These are phyloP conservation scores for Boletus tomentosulus DNA, from an alignment of 768 basidiomycete genomes.

Conservation along the genomic window DNA sequence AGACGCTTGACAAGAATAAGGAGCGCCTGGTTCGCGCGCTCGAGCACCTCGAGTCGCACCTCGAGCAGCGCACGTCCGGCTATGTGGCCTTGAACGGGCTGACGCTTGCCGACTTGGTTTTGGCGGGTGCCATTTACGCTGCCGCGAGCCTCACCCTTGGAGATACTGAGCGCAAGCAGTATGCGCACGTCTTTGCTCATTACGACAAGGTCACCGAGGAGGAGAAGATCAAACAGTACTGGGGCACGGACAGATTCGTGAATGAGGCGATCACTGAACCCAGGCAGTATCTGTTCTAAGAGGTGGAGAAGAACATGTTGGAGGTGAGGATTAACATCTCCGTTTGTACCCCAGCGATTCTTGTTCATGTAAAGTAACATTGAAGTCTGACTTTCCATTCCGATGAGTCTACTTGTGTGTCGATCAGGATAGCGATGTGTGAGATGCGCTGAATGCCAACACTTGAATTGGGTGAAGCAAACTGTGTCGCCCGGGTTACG, in stretches of 20 bases:
- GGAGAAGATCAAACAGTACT: constrained; percentile 7
- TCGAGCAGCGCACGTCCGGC: constrained; percentile 1
- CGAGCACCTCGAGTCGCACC: constrained; percentile 11
- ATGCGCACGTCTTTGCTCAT: constrained; percentile 9
- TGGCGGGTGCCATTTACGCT: constrained; percentile 1
- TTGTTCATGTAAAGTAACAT: too few relatives aligned
- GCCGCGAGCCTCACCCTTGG: constrained; percentile 1
- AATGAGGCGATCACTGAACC: constrained; percentile 4
- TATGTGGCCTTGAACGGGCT: constrained; percentile 13
- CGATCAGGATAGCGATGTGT: too few relatives aligned
- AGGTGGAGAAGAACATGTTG: background rate
- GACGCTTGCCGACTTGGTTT: constrained; percentile 17
- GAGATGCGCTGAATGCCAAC: too few relatives aligned
- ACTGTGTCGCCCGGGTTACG: too few relatives aligned
- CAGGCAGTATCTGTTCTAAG: background rate
- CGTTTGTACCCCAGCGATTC: too few relatives aligned
- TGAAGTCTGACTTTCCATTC: too few relatives aligned
- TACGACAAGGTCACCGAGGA: constrained; percentile 16
- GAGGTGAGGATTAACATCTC: too few relatives aligned
- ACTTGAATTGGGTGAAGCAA: too few relatives aligned
- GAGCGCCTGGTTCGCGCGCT: constrained; percentile 7
- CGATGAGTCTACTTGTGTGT: too few relatives aligned
- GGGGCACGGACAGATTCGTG: constrained; percentile 6
- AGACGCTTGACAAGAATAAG: background rate
- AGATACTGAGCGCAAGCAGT: constrained; percentile 10